These are phyloP conservation scores for Coniochaeta sp. DNA, from an alignment of 2,329 filamentous ascomycete species.

Conservation along the genomic window DNA sequence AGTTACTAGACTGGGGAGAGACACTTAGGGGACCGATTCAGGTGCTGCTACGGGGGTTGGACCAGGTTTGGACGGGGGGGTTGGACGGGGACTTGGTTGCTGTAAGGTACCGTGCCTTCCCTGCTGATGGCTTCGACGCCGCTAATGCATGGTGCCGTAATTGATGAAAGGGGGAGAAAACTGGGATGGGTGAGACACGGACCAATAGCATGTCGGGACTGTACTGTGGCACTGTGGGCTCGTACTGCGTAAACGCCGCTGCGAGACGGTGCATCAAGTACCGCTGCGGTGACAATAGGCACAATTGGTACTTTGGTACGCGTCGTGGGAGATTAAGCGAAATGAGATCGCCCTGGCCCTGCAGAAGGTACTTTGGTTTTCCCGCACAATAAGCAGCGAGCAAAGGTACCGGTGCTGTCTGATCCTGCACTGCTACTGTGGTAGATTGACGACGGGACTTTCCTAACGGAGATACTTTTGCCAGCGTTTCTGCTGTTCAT, in stretches of 20 bases:
- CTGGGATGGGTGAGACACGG: slow-evolving; percentile 8
- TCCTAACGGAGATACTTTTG: neutral
- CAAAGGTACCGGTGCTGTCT: neutral
- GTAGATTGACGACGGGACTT: too few relatives aligned
- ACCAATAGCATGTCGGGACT: neutral
- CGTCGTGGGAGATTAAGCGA: neutral
- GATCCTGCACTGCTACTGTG: too few relatives aligned
- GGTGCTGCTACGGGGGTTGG: too few relatives aligned
- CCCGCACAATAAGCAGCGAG: neutral
- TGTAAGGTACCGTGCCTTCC: neutral
- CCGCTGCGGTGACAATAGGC: neutral
- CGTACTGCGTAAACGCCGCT: neutral
- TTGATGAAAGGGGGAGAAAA: slow-evolving; percentile 11
- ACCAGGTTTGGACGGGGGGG: neutral
- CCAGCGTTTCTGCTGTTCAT: too few relatives aligned
- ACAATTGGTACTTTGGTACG: neutral
- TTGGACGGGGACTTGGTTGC: neutral
- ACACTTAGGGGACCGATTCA: neutral
- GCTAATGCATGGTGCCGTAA: slow-evolving; percentile 1
- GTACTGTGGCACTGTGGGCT: too few relatives aligned
- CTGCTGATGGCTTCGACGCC: neutral
- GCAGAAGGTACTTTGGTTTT: neutral
- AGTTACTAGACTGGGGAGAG: too few relatives aligned
- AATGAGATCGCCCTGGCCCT: neutral
- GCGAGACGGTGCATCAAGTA: too few relatives aligned